These are phyloP conservation scores for Gossypium australe DNA, from an alignment of 345 rosid species.

Conservation along the genomic window DNA sequence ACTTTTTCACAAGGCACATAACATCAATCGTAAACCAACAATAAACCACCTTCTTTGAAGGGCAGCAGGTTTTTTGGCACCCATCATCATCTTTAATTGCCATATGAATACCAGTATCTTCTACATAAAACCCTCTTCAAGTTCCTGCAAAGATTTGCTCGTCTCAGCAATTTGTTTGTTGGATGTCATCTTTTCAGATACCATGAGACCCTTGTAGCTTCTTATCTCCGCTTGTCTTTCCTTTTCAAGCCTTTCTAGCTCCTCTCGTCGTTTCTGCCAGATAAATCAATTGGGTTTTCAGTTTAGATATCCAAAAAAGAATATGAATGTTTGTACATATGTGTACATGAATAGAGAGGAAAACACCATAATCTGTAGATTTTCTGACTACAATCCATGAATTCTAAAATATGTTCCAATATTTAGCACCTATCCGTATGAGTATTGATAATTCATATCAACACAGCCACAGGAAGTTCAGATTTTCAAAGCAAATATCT, in stretches of 20 bases:
- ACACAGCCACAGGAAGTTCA: neutral
- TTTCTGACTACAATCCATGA: neutral
- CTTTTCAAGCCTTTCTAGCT: conserved; percentile 81
- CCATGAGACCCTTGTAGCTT: conserved; percentile 98
- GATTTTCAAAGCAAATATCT: neutral
- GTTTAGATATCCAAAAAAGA: neutral
- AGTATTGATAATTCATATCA: neutral
- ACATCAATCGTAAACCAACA: neutral
- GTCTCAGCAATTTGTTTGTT: conserved; percentile 83
- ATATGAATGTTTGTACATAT: neutral
- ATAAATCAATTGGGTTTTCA: neutral
- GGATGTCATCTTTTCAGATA: conserved; percentile 89
- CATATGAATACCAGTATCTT: conserved; percentile 10
- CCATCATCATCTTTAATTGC: conserved; percentile 14
- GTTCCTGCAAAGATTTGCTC: conserved; percentile 84
- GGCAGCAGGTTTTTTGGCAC: conserved; percentile 15
- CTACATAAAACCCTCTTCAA: conserved; percentile 97
- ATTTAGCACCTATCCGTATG: neutral
- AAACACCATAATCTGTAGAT: neutral
- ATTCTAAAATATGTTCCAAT: neutral
- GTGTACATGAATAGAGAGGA: neutral
- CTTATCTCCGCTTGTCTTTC: conserved; percentile 86
- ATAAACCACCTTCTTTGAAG: conserved; percentile 12
- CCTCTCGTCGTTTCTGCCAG: conserved; percentile 85
- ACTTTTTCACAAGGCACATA: conserved; percentile 23